phyloP scores from a whole-genome alignment of 805 yeast genomes.

The Helenozyma baotianmanensis region DNA sequence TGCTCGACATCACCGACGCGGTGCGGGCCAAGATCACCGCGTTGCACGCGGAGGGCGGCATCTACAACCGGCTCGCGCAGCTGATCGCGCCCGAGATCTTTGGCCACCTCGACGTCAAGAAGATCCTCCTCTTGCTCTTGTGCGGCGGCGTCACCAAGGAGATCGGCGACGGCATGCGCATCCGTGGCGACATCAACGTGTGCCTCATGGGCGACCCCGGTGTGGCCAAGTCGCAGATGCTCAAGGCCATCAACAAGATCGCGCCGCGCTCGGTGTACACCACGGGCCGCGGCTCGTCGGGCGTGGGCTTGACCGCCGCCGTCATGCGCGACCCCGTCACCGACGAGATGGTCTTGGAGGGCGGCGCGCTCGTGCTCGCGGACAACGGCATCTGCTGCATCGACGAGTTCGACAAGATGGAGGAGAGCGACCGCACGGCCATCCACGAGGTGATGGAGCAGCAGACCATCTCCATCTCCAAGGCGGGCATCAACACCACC shows the following conservation, averaged over 20 bases:
- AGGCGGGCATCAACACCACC: slow-evolving; percentile 96
- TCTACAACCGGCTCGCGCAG: slow-evolving; percentile 73
- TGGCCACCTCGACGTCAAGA: slow-evolving; percentile 91
- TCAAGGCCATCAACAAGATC: slow-evolving; percentile 84
- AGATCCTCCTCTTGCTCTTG: slow-evolving; percentile 74
- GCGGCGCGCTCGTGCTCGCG: slow-evolving; percentile 95
- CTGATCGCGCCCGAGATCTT: slow-evolving; percentile 97
- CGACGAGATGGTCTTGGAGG: slow-evolving; percentile 96
- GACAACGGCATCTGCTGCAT: slow-evolving; percentile 98
- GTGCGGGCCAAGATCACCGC: slow-evolving; percentile 51
- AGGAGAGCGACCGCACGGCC: slow-evolving; percentile 92
- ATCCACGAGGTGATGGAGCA: slow-evolving; percentile 99
- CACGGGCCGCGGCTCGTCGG: slow-evolving; percentile 98
- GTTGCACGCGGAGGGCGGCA: slow-evolving; percentile 58
- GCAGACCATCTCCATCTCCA: slow-evolving; percentile 94
- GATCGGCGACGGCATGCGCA: slow-evolving; percentile 94
- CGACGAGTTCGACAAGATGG: slow-evolving; percentile 99
- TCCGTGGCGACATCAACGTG: slow-evolving; percentile 94
- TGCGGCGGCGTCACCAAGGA: slow-evolving; percentile 96
- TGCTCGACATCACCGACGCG: slow-evolving; percentile 52
- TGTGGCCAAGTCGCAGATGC: slow-evolving; percentile 95
- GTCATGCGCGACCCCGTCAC: slow-evolving; percentile 99
- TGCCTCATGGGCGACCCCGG: slow-evolving; percentile 99
- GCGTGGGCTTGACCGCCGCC: slow-evolving; percentile 98
- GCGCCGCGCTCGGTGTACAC: slow-evolving; percentile 97